Conservation (phyloP, 495 filamentous ascomycete genomes). For the Daldinia caldariorum region DNA sequence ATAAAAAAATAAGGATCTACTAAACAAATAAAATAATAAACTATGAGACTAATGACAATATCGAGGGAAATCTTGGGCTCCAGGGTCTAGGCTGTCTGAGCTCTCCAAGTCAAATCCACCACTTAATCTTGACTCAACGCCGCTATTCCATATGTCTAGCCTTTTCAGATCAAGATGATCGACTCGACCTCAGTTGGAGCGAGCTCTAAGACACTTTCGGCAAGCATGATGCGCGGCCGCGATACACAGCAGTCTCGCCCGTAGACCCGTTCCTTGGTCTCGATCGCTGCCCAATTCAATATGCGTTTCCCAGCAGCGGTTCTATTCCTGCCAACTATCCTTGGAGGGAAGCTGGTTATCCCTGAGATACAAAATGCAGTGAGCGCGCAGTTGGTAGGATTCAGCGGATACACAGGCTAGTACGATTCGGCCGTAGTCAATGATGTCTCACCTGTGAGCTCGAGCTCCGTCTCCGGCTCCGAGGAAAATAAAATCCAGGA, state of each 20-base stretch:
- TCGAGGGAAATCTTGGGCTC: constrained; percentile 4
- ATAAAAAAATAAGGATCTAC: not conserved
- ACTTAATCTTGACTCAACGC: constrained; percentile 30
- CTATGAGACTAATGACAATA: not conserved
- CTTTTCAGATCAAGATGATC: constrained; percentile 24
- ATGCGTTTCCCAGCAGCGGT: constrained; percentile 33
- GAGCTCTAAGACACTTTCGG: constrained; percentile 36
- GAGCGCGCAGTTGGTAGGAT: constrained; percentile 35
- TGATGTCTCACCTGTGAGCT: constrained; percentile 6
- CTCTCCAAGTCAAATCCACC: constrained; percentile 15
- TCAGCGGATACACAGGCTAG: constrained; percentile 31
- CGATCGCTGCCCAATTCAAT: constrained; percentile 24
- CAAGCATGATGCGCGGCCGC: constrained; percentile 17
- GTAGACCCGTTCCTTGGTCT: constrained; percentile 28
- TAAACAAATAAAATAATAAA: not conserved
- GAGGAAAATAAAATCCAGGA: constrained; percentile 23
- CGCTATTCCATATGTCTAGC: constrained; percentile 28
- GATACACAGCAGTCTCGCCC: constrained; percentile 24
- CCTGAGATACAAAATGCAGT: constrained; percentile 41
- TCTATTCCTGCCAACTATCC: constrained; percentile 28
- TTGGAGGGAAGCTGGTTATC: constrained; percentile 39
- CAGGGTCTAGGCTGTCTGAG: constrained; percentile 26
- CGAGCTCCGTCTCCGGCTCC: not conserved
- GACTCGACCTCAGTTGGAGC: constrained; percentile 35
- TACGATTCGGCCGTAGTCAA: constrained; percentile 21